These are phyloP conservation scores for Nakazawaea ernobii DNA, from an alignment of 805 yeast species.

Conservation along the genomic window DNA sequence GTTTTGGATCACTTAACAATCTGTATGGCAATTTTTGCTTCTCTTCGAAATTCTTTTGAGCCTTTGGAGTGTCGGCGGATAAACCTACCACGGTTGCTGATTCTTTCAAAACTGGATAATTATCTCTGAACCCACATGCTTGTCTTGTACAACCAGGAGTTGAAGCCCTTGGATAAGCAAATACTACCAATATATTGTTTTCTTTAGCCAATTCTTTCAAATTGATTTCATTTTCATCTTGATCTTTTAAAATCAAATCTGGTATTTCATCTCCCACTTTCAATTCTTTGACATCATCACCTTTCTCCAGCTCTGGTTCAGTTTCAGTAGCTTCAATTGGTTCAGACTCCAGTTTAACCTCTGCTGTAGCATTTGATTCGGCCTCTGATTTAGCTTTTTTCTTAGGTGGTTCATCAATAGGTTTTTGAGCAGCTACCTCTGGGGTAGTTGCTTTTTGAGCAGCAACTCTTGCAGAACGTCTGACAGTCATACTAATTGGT, in stretches of 20 bases:
- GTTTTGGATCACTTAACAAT: conserved; percentile 70
- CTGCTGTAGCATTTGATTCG: neutral
- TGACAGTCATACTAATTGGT: neutral
- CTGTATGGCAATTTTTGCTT: conserved; percentile 73
- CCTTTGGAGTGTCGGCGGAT: conserved; percentile 73
- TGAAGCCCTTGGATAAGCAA: conserved; percentile 86
- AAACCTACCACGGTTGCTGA: conserved; percentile 69
- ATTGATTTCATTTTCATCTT: conserved; percentile 35
- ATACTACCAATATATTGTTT: conserved; percentile 43
- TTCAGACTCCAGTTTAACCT: neutral
- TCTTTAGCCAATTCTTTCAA: conserved; percentile 20
- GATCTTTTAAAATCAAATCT: conserved; percentile 55
- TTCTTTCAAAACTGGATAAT: conserved; percentile 45
- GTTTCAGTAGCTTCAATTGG: neutral
- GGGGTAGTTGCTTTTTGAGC: neutral
- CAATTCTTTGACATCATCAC: conserved; percentile 12
- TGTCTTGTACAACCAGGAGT: conserved; percentile 98
- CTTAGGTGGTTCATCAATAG: neutral
- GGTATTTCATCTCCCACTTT: conserved; percentile 65
- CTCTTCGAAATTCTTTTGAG: conserved; percentile 70
- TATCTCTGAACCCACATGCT: conserved; percentile 81
- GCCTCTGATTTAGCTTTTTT: neutral
- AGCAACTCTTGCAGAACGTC: conserved; percentile 12
- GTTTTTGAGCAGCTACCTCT: neutral
- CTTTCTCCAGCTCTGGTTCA: neutral